Conservation (phyloP, 225 moss, liverwort and hornwort genomes). For the Anthoceros angustus region DNA sequence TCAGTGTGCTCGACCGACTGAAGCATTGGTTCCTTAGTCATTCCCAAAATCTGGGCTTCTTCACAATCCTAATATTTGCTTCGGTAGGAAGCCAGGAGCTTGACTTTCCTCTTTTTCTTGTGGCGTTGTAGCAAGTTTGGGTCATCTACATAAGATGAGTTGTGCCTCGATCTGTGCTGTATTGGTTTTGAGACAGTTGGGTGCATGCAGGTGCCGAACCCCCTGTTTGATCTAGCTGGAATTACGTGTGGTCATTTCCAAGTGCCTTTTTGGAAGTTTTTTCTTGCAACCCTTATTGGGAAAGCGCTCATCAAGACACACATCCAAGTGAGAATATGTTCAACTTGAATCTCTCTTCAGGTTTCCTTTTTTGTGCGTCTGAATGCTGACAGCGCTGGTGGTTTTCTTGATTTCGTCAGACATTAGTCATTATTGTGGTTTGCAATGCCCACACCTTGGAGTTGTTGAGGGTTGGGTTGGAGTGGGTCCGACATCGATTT, state of each 20-base stretch:
- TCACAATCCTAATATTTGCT: conserved; percentile 70
- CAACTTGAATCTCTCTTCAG: no score
- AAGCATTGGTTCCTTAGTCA: conserved; percentile 67
- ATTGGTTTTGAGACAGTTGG: neutral
- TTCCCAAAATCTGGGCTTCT: conserved; percentile 63
- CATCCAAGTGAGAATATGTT: conserved; percentile 30
- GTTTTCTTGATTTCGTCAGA: conserved; percentile 22
- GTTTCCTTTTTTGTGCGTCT: neutral
- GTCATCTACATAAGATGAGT: neutral
- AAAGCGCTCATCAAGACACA: conserved; percentile 90
- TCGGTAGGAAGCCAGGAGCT: conserved; percentile 22
- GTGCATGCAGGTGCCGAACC: conserved; percentile 63
- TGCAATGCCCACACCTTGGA: conserved; percentile 79
- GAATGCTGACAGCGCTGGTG: neutral
- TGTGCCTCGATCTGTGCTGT: neutral
- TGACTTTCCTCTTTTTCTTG: neutral
- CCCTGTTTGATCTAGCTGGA: conserved; percentile 88
- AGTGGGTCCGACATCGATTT: conserved; percentile 48
- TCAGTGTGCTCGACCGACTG: conserved; percentile 39
- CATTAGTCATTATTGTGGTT: conserved; percentile 61
- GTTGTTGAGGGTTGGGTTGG: conserved; percentile 35
- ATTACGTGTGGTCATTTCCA: conserved; percentile 87
- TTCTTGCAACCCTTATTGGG: conserved; percentile 72
- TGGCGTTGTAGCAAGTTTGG: neutral
- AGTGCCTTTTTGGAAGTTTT: conserved; percentile 97